Evolutionary conservation across 2,329 filamentous ascomycete species (phyloP).

Genomic region (Aspergillus oerlinghausenensis): DNA sequence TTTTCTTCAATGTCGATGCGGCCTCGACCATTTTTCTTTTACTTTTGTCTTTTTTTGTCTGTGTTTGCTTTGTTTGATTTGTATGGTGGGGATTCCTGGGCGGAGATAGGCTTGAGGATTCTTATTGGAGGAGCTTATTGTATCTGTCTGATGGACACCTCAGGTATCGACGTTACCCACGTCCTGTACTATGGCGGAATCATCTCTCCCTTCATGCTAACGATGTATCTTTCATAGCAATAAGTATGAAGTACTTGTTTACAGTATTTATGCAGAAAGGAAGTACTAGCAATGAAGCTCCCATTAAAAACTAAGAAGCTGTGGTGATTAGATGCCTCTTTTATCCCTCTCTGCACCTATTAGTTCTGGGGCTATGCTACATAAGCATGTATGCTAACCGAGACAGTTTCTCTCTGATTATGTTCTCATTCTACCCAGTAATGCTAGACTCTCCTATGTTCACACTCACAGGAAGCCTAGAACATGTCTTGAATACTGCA

Average conservation of each 20-base stretch:
- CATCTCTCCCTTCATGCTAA: neutral
- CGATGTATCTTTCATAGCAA: neutral
- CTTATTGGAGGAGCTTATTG: neutral
- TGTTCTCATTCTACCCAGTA: neutral
- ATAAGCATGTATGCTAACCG: neutral
- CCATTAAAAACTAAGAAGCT: neutral
- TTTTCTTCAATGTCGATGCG: neutral
- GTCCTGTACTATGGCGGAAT: no score
- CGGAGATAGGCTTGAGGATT: neutral
- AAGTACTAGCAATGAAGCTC: neutral
- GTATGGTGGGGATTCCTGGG: neutral
- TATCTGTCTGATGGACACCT: neutral
- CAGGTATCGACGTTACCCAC: neutral
- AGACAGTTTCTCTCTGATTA: neutral
- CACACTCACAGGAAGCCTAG: neutral
- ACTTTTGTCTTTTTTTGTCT: neutral
- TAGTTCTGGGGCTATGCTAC: no score
- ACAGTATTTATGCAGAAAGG: neutral
- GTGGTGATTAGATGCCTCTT: no score
- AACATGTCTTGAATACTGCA: neutral
- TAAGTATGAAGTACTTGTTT: no score
- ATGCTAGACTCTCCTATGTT: neutral
- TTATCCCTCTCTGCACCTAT: no score
- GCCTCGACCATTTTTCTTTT: conserved; percentile 13
- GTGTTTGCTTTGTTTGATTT: conserved; percentile 12